These are phyloP conservation scores for Kodamaea leandrae DNA, from an alignment of 805 yeast genomes.

Conservation along the genomic window DNA sequence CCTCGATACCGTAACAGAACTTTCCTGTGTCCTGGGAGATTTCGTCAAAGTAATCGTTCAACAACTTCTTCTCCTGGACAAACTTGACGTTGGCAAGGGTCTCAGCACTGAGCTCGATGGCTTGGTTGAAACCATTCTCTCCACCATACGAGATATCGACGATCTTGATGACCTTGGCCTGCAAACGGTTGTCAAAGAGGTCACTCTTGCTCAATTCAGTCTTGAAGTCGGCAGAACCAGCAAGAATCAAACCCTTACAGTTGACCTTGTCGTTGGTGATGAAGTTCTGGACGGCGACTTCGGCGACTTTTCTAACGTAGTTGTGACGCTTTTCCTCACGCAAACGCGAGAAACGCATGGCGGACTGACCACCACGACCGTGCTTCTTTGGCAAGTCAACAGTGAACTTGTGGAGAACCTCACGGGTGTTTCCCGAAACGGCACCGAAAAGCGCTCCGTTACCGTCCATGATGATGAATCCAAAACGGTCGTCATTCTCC, in stretches of 20 bases:
- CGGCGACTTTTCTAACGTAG: conserved; percentile 97
- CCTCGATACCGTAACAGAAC: conserved; percentile 96
- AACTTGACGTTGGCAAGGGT: conserved; percentile 95
- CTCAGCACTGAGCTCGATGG: conserved; percentile 96
- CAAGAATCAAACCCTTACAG: conserved; percentile 90
- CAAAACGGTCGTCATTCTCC: conserved; percentile 94
- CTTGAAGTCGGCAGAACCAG: conserved; percentile 99
- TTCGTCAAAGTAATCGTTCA: conserved; percentile 91
- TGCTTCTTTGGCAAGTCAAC: conserved; percentile 99
- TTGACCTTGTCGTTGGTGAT: conserved; percentile 92
- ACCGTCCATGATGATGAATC: conserved; percentile 99
- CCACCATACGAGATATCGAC: conserved; percentile 99
- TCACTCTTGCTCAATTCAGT: conserved; percentile 91
- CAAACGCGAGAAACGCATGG: conserved; percentile 96
- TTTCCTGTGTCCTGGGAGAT: conserved; percentile 96
- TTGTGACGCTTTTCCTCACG: conserved; percentile 99
- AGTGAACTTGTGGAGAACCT: conserved; percentile 87
- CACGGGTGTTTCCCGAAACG: conserved; percentile 94
- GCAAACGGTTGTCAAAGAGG: conserved; percentile 86
- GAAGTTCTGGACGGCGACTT: conserved; percentile 95
- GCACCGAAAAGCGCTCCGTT: conserved; percentile 96
- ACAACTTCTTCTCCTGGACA: conserved; percentile 95
- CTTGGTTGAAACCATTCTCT: conserved; percentile 99
- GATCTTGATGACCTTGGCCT: conserved; percentile 80
- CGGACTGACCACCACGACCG: conserved; percentile 99